Base-by-base conservation (phyloP, 306 rosid genomes). In the Oxytropis ochrocephala region DNA sequence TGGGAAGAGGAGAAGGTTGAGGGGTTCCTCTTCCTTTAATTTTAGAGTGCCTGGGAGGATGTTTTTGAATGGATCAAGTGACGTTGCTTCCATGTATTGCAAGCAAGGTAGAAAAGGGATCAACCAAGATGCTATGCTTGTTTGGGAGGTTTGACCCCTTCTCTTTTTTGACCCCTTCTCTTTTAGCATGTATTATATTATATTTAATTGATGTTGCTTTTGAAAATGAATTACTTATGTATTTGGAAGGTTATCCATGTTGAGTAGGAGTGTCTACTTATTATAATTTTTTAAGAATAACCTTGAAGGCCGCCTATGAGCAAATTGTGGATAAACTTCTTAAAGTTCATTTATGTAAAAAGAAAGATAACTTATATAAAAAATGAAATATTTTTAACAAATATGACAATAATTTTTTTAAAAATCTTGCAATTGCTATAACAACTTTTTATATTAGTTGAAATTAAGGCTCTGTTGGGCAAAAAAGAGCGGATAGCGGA, bases 101-200 rank as follows among this genome's bases (percentile, higher is more conserved):
- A 86, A 86, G 86, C 96, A 90, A 66, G 98, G 98, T 39, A 86
- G 43, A 77, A 93, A 93, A 55, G 98, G 98, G 71, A 49, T 82
- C 79, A 93, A 93, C 77, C 98, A 93, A 83, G 98, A 93, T 56
- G 93, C 98, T 30, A 90, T 93, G 96, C 88, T 93, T 82, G 91
- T 87, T 68, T 93, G 98, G 98, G 98, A 93, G 98, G 98, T 93
- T 54, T 56, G 77, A 13, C 24, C 33, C 48, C 41, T 24, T 53
- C 61, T 67, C 52, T 79, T 38, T 70, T 30, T 54, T 56, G 77
- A 13, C 24, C 32, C 48, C 39, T 24, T 53, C 60, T 67, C 52
- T 77, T 38, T 70, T 30, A 5, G 11, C n/a, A 16, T 49, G 46
- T 12, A 6, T 53, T 41, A 1, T 24, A 24, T 24, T 24, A 24